Evolutionary conservation across 176 grass and related monocot genomes (phyloP), one percentile per base, ranked within the genome.

Genomic region (Oryza australiensis): DNA sequence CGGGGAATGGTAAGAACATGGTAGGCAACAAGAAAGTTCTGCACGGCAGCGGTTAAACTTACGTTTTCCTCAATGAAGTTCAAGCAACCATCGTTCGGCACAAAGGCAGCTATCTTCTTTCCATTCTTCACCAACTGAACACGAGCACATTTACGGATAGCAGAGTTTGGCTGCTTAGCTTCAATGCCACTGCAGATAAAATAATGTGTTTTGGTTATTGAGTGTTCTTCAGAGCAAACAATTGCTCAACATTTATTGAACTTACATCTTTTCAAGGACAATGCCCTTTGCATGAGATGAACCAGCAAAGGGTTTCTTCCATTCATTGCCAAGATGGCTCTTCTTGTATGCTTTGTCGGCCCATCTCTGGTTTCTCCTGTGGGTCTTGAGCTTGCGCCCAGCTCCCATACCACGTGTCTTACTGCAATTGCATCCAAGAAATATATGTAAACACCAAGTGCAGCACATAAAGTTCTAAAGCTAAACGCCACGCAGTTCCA

Each of bases 391-490:
- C 82, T 92, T 95, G 34, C 93, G 90, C 29, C 82, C 87, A 75
- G 90, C 90, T 95, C 90, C 87, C 90, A 88, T 92, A 83, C 90
- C 90, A 88, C 87, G 80, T 79, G 90, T 95, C 69, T 95, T 92
- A 66, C 90, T 92, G 76, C 66, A 65, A 49, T 33, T 57, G 13
- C 12, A 34, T 59, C 27, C 27, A 78, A 27, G 26, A 34, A 64
- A 41, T 12, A 15, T 11, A 40, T 23, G 42, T 22, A 34, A 65
- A 11, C 43, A 69, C 16, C 67, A 80, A 9, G 12, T 69, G 9
- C 16, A 53, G 1, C 18, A 26, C 20, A 53, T 66, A 29, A 43
- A n/a, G 33, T 51, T 20, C 35, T 37, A 37, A 37, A 15, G 0
- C 4, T 78, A 9, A 3, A 70, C 3, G 4, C 49, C 1, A 12